Base-by-base conservation (phyloP, 75 land plant species). In the Sequoiadendron giganteum region DNA sequence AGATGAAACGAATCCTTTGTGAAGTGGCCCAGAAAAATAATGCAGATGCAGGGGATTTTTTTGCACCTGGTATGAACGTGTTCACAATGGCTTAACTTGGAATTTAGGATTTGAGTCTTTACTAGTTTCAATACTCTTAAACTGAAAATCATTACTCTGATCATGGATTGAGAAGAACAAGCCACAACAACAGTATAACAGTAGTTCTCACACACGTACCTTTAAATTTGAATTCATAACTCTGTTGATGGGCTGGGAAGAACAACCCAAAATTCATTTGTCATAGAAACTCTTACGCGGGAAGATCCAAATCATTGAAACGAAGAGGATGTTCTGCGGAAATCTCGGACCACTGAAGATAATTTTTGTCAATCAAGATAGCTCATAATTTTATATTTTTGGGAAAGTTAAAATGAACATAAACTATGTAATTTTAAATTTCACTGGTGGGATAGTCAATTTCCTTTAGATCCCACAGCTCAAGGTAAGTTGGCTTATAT, bases 1-100 rank as follows among this genome's bases (percentile, higher is more conserved):
- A 95, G 87, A 86, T 94, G 88, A 85, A 91, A 3, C 86, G 83
- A 38, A 86, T 90, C 48, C 80, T 87, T 38, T 97, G 94, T 88
- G 91, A 95, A 87, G 25, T 91, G 56, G 86, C 83, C 1, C 34
- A 10, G 15, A 25, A 34, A 73, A 13, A 73, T 32, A 73, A 34
- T 73, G 88, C 88, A 84, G 93, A 92, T 61, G 89, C 80, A 18
- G 90, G 88, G 77, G 91, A 88, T 47, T 91, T 91, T 65, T 88
- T 91, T 89, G 91, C 79, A 25, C 21, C 54, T 34, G 96, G 96
- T 72, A 81, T 45, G 40, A 54, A 19, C 10, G 70, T 65, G 38
- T 73, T 73, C 38, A 73, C 34, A 58, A 72, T 72, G 75, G 32
- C 75, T 72, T 72, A 8, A n/a, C 34, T 72, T 72, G 30, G 61